Percentiles rank a stretch among this genome's conserved stretches.
phyloP scores from a whole-genome alignment of 257 asterid species.

The Craterostigma plantagineum region DNA sequence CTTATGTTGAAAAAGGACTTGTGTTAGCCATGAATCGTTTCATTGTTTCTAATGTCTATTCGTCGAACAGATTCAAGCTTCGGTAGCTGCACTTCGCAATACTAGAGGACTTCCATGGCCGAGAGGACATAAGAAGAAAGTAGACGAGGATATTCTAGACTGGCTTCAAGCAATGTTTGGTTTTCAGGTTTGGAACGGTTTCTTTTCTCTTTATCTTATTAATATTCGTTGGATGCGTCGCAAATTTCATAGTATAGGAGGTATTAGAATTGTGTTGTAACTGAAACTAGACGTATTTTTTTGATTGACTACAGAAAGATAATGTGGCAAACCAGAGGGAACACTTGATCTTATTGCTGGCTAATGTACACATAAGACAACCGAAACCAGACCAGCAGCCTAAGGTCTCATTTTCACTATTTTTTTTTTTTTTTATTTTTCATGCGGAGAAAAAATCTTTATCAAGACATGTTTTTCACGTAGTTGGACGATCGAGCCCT shows the following conservation, averaged over 20 bases:
- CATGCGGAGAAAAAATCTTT: not conserved
- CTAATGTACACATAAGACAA: constrained; percentile 89
- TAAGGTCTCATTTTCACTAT: constrained; percentile 31
- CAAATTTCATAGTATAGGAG: no score
- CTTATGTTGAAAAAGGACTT: constrained; percentile 1
- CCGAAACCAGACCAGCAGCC: constrained; percentile 95
- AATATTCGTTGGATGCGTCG: no score
- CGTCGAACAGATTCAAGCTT: constrained; percentile 63
- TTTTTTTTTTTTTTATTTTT: constrained; percentile 2
- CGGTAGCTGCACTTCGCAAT: constrained; percentile 85
- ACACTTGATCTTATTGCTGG: constrained; percentile 82
- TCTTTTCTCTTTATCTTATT: no score
- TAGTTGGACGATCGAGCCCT: constrained; percentile 96
- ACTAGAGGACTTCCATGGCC: constrained; percentile 96
- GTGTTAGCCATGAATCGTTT: constrained; percentile 3
- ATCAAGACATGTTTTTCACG: constrained; percentile 4
- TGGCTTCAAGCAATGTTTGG: constrained; percentile 97
- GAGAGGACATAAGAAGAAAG: constrained; percentile 61
- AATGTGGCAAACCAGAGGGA: constrained; percentile 89
- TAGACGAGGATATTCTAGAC: constrained; percentile 74
- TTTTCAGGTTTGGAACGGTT: constrained; percentile 48
- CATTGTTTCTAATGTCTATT: constrained; percentile 6
- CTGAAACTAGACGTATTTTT: no score
- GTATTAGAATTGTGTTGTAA: no score
- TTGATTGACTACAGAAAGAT: constrained; percentile 51